phyloP scores from a whole-genome alignment of 2,329 filamentous ascomycete species.

The Onygenales sp. region DNA sequence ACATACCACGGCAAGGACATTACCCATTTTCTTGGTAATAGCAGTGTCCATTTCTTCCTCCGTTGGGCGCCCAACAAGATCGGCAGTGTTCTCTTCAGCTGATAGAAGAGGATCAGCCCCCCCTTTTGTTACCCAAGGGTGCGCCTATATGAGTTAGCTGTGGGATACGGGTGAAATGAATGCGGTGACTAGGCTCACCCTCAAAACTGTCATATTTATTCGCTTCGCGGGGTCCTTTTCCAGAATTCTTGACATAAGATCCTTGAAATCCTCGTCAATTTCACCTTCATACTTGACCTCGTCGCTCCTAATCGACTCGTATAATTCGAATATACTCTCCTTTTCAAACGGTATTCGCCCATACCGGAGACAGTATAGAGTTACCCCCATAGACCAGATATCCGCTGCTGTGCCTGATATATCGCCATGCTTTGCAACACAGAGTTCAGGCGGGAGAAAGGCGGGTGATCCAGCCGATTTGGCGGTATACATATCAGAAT shows the following conservation, averaged over 20 bases:
- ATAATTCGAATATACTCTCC: conserved; percentile 71
- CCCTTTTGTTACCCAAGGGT: conserved; percentile 82
- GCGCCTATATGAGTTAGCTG: conserved; percentile 48
- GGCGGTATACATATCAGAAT: conserved; percentile 75
- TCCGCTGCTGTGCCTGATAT: conserved; percentile 85
- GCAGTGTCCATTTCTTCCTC: conserved; percentile 84
- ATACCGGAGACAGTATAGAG: conserved; percentile 84
- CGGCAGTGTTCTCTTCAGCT: conserved; percentile 74
- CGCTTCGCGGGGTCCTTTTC: conserved; percentile 78
- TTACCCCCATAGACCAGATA: conserved; percentile 98
- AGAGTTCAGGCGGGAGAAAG: conserved; percentile 88
- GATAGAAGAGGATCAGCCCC: conserved; percentile 71
- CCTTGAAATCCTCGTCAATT: conserved; percentile 58
- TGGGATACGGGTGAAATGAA: not conserved
- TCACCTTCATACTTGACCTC: conserved; percentile 52
- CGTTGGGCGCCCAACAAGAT: conserved; percentile 73
- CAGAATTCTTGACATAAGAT: conserved; percentile 64
- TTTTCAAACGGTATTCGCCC: conserved; percentile 81
- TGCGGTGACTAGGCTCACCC: conserved; percentile 50
- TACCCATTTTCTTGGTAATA: conserved; percentile 81
- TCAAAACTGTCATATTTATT: conserved; percentile 71
- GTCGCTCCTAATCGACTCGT: conserved; percentile 74
- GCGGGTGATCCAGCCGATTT: conserved; percentile 93
- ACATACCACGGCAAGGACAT: conserved; percentile 69
- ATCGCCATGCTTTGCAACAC: conserved; percentile 73